A percentile compares a stretch with the other conserved stretches of the same genome.
Evolutionary conservation across 2,329 filamentous ascomycete genomes (phyloP).

Genomic region (Penicillium sp.): DNA sequence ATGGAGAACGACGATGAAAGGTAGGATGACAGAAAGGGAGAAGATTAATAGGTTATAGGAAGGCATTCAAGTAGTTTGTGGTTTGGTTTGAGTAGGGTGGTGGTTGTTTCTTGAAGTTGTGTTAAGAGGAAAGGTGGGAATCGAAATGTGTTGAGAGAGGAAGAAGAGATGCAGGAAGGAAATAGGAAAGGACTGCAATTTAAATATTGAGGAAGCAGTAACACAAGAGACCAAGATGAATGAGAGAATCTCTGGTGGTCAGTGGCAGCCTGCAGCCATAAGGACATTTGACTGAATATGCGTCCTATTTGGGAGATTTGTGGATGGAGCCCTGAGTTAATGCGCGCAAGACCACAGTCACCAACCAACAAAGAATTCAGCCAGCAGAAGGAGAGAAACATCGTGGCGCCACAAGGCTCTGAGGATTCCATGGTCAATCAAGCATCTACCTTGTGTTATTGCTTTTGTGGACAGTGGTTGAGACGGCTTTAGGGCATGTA

Average conservation of each 20-base stretch:
- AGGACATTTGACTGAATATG: background rate
- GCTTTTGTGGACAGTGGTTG: background rate
- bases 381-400: too few relatives aligned
- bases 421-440: background rate
- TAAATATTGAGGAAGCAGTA: background rate
- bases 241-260: background rate
- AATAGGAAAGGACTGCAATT: background rate
- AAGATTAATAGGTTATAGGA: background rate
- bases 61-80: background rate
- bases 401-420: background rate
- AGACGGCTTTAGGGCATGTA: background rate
- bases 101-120: background rate
- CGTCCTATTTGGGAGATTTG: background rate
- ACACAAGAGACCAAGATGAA: background rate
- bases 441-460: background rate
- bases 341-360: background rate
- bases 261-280: background rate
- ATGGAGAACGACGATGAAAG: background rate
- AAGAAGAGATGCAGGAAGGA: background rate
- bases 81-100: background rate
- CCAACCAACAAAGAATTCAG: background rate
- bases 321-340: background rate
- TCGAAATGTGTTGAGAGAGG: background rate
- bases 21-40: background rate
- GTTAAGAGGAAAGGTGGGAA: background rate